Evolutionary conservation across 2,329 filamentous ascomycete species (phyloP), one percentile per base, ranked within the genome.

Genomic region (Calonectria henricotiae): DNA sequence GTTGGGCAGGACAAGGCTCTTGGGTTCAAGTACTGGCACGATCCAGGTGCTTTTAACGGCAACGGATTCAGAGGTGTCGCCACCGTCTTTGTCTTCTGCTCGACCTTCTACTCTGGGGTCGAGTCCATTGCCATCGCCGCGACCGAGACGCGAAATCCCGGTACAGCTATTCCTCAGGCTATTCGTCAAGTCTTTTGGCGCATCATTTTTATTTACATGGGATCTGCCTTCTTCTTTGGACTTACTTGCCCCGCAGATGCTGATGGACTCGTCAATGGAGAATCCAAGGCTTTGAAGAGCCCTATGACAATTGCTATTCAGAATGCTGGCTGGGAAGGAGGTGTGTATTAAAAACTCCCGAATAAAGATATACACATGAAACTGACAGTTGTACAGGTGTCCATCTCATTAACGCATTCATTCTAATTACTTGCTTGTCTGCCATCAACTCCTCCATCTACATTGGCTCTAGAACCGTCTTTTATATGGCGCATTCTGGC

Each of bases 361-460:
- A 7, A 25, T 63, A 7, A 15, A 43, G n/a, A 20, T 15, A 15
- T 32, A 30, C 23, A 20, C 27, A 47, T 11, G 12, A 12, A 44
- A 49, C 69, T 74, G 58, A 77, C 58, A 20, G 17, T 6, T 27
- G 13, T 15, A 1, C 23, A 82, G 81, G 82, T 41, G 91, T 93
- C 1, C 90, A 95, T 78, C 87, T 95, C 1, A 92, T 95, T 83
- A 95, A 95, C 74, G 92, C 90, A 44, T 92, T 94, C 77, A 93
- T 94, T 76, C 87, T 95, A 62, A 84, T 94, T 9, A 93, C 93
- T 13, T 93, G 93, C 66, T 84, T 94, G 43, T 91, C 88, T 0
- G 92, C 92, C 20, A 89, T 92, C 74, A 95, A 95, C 82, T 91
- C 89, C 63, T 93, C 91, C 9, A 92, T 95, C 71, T 95, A 95